A percentile compares a stretch with the other conserved stretches of the same genome.
phyloP scores from a whole-genome alignment of 495 filamentous ascomycete genomes.

The Aspergillus nidulans region DNA sequence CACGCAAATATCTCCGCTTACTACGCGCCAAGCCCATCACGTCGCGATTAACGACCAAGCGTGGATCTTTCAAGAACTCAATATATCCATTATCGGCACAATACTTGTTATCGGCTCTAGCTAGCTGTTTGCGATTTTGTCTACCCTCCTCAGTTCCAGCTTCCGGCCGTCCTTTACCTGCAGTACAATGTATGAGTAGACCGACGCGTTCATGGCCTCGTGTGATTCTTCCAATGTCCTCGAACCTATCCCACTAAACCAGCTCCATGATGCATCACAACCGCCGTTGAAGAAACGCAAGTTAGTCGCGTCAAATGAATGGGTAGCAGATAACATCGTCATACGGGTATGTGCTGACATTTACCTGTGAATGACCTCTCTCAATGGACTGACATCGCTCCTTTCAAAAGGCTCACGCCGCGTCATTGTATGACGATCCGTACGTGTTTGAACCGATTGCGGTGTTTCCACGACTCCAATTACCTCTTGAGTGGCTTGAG shows the following conservation, averaged over 20 bases:
- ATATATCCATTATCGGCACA: background rate
- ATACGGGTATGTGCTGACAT: conserved; percentile 29
- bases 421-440: conserved; percentile 52
- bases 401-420: conserved; percentile 50
- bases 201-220: conserved; percentile 34
- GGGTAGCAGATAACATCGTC: conserved; percentile 26
- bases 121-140: background rate
- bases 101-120: background rate
- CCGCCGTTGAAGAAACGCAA: conserved; percentile 36
- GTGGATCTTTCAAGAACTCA: background rate
- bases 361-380: background rate
- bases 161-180: background rate
- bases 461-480: conserved; percentile 54
- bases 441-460: conserved; percentile 57
- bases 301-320: conserved; percentile 17
- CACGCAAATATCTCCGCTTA: conserved; percentile 7
- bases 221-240: conserved; percentile 27
- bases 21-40: conserved; percentile 24
- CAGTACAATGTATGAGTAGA: conserved; percentile 15
- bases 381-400: conserved; percentile 1
- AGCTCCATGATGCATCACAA: conserved; percentile 23
- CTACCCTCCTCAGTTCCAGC: background rate
- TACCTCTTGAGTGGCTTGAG: conserved; percentile 61
- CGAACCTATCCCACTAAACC: conserved; percentile 36
- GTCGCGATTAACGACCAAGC: conserved; percentile 5